A percentile compares a stretch with the other conserved stretches of the same genome.
Evolutionary conservation across 2,329 filamentous ascomycete genomes (phyloP).

Genomic region (Sarocladiaceae sp.): DNA sequence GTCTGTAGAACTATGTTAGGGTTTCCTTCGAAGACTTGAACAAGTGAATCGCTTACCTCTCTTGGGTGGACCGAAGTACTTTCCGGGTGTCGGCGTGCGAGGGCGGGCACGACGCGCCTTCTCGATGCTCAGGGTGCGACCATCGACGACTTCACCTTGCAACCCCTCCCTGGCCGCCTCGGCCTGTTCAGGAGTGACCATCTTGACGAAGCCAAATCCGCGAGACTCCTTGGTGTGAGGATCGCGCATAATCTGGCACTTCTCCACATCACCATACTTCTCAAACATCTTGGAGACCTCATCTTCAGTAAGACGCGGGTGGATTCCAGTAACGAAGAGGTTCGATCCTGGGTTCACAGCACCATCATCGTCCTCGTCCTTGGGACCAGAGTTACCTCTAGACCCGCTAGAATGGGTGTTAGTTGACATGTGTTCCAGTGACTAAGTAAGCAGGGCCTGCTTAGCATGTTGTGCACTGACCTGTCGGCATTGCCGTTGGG

Average conservation of each 20-base stretch:
- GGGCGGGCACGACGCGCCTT: constrained; percentile 95
- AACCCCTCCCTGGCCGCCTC: constrained; percentile 96
- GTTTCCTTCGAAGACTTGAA: not conserved
- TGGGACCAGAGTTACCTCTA: constrained; percentile 49
- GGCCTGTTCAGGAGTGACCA: constrained; percentile 91
- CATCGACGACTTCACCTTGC: constrained; percentile 92
- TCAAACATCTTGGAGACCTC: constrained; percentile 95
- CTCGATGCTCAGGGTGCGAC: constrained; percentile 94
- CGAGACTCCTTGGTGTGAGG: constrained; percentile 98
- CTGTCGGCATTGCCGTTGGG: constrained; percentile 48
- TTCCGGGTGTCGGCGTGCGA: constrained; percentile 93
- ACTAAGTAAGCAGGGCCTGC: not conserved
- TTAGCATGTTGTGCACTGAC: constrained; percentile 9
- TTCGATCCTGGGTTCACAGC: constrained; percentile 93
- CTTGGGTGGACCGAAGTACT: constrained; percentile 99
- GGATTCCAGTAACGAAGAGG: constrained; percentile 97
- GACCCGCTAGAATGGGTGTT: constrained; percentile 37
- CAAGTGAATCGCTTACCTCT: constrained; percentile 61
- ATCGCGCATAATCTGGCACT: constrained; percentile 99
- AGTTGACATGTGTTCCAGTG: not conserved
- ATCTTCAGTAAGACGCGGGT: constrained; percentile 82
- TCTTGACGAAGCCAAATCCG: constrained; percentile 99
- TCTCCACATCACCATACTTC: constrained; percentile 98
- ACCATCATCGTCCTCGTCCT: constrained; percentile 65
- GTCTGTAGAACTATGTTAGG: constrained; percentile 5